These are phyloP conservation scores for Chenopodium formosanum DNA, from an alignment of 148 eudicot genomes.

Conservation along the genomic window DNA sequence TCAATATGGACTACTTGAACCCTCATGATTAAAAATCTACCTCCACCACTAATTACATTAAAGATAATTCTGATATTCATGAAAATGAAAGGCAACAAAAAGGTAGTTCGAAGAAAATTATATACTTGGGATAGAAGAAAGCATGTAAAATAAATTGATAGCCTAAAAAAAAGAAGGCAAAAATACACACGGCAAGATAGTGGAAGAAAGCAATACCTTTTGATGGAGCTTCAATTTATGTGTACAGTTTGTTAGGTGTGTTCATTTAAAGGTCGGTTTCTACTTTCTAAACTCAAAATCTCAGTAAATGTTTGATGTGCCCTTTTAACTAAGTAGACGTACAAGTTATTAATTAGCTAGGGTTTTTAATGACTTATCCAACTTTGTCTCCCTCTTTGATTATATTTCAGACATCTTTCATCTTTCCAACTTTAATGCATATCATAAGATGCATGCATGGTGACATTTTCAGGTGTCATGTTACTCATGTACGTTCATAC, in stretches of 20 bases:
- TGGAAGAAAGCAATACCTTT: background rate
- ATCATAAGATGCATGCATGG: background rate
- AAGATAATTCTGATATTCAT: background rate
- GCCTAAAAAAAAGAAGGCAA: background rate
- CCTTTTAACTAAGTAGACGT: constrained; percentile 10
- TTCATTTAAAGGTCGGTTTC: constrained; percentile 34
- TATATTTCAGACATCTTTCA: background rate
- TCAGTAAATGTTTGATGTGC: constrained; percentile 24
- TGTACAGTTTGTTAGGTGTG: constrained; percentile 24
- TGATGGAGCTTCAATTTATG: constrained; percentile 21
- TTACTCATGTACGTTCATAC: too few relatives aligned
- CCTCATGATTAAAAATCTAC: too few relatives aligned
- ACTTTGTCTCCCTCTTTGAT: background rate
- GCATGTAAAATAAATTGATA: background rate
- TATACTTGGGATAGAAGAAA: background rate
- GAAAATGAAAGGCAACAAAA: background rate
- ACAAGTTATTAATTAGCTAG: background rate
- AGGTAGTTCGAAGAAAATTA: background rate
- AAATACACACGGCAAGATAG: background rate
- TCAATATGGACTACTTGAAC: too few relatives aligned
- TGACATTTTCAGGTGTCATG: background rate
- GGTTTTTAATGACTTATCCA: constrained; percentile 3
- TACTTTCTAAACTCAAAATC: constrained; percentile 19
- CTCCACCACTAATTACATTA: too few relatives aligned
- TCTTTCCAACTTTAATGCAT: background rate